These are phyloP conservation scores for Podospora didyma DNA, from an alignment of 495 filamentous ascomycete species.

Conservation along the genomic window DNA sequence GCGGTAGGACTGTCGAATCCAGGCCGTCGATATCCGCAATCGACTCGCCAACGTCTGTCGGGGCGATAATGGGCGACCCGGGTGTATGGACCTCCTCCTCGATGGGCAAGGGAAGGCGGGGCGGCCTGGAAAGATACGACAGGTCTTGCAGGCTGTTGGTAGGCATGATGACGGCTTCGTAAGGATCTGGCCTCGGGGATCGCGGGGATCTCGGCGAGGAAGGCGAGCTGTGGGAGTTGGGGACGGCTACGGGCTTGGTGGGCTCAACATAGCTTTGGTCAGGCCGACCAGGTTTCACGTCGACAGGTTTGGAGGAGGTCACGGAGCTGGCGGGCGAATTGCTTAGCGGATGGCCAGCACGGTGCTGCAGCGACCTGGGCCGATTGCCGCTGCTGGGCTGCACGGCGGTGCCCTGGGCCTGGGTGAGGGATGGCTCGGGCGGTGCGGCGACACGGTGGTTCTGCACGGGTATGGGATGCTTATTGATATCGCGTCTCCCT, in stretches of 20 bases:
- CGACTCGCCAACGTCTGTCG: constrained; percentile 54
- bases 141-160: constrained; percentile 49
- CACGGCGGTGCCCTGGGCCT: constrained; percentile 45
- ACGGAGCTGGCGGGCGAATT: constrained; percentile 32
- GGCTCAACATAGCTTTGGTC: constrained; percentile 21
- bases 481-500: constrained; percentile 26
- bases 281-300: constrained; percentile 22
- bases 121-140: constrained; percentile 67
- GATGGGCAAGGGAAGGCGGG: constrained; percentile 85
- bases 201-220: constrained; percentile 27
- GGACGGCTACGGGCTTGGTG: constrained; percentile 50
- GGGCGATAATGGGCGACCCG: constrained; percentile 76
- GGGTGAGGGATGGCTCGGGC: constrained; percentile 49
- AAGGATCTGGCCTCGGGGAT: constrained; percentile 28
- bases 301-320: constrained; percentile 31
- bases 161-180: constrained; percentile 32
- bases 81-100: constrained; percentile 82
- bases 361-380: constrained; percentile 33
- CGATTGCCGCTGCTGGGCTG: constrained; percentile 38
- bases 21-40: constrained; percentile 45
- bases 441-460: constrained; percentile 44
- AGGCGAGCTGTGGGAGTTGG: constrained; percentile 33
- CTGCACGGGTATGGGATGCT: constrained; percentile 29
- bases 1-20: constrained; percentile 42
- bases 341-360: constrained; percentile 33